Conservation (phyloP, 1,139 yeast genomes). For the Blastobotrys serpentis region DNA sequence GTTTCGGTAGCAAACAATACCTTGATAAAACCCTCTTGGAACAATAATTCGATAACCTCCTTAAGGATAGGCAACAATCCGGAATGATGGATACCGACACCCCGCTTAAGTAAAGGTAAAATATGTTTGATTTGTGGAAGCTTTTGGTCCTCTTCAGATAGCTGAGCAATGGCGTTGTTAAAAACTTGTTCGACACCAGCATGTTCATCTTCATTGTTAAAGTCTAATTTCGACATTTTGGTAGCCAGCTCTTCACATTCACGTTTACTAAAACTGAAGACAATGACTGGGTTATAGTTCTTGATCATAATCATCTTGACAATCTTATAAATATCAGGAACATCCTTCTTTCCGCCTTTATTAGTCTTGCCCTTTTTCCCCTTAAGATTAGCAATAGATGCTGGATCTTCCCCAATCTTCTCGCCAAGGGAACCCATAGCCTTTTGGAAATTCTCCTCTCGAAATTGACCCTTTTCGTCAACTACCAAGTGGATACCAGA, state of each 20-base stretch:
- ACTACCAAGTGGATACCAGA: constrained; percentile 97
- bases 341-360: constrained; percentile 77
- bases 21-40: constrained; percentile 93
- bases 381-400: constrained; percentile 40
- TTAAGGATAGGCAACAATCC: constrained; percentile 93
- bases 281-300: constrained; percentile 95
- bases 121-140: constrained; percentile 92
- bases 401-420: constrained; percentile 80
- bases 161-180: constrained; percentile 78
- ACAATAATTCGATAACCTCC: constrained; percentile 93
- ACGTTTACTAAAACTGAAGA: constrained; percentile 91
- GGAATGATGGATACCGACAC: constrained; percentile 98
- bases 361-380: constrained; percentile 75
- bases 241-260: constrained; percentile 94
- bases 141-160: constrained; percentile 88
- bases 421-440: constrained; percentile 95
- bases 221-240: constrained; percentile 92
- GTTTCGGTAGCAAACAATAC: constrained; percentile 97
- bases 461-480: constrained; percentile 92
- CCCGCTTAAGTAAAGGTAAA: constrained; percentile 82
- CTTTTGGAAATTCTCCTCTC: constrained; percentile 96
- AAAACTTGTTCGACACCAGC: constrained; percentile 85
- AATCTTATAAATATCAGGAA: constrained; percentile 87
- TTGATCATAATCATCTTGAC: constrained; percentile 97
- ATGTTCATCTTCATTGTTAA: constrained; percentile 89